phyloP scores from a whole-genome alignment of 352 stramenopile species.

The Globisporangium paroecandrum region DNA sequence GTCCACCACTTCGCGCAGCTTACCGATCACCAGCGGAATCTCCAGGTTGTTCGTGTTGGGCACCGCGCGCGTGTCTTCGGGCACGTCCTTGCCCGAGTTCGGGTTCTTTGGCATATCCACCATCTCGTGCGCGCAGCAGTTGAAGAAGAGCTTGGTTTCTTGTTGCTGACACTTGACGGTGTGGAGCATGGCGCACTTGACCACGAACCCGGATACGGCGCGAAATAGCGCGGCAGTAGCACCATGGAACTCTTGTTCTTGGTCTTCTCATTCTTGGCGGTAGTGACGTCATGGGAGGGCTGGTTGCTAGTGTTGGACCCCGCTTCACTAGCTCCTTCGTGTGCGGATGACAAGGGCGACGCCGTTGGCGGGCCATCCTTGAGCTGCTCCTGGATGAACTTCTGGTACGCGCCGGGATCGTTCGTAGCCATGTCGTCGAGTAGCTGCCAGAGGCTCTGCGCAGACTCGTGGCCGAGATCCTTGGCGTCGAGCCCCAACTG shows the following conservation, averaged over 20 bases:
- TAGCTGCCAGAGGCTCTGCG: slow-evolving; percentile 66
- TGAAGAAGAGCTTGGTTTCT: slow-evolving; percentile 78
- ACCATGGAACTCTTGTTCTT: slow-evolving; percentile 9
- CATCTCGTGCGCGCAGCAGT: slow-evolving; percentile 68
- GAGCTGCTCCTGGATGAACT: slow-evolving; percentile 82
- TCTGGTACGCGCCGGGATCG: slow-evolving; percentile 68
- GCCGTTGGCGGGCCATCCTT: slow-evolving; percentile 46
- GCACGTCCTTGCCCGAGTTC: slow-evolving; percentile 58
- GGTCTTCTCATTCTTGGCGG: neutral
- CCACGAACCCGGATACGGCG: slow-evolving; percentile 63
- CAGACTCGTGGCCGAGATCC: slow-evolving; percentile 66
- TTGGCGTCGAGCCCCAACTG: slow-evolving; percentile 75
- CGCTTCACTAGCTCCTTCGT: neutral
- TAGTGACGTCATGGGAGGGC: neutral
- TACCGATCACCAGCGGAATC: slow-evolving; percentile 69
- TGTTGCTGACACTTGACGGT: slow-evolving; percentile 56
- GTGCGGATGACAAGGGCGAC: neutral
- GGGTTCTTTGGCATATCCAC: slow-evolving; percentile 76
- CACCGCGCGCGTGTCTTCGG: slow-evolving; percentile 50
- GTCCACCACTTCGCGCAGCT: slow-evolving; percentile 49
- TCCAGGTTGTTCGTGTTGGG: slow-evolving; percentile 73
- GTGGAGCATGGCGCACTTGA: slow-evolving; percentile 65
- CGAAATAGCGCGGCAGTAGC: slow-evolving; percentile 46
- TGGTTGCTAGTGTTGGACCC: neutral
- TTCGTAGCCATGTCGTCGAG: slow-evolving; percentile 69